Evolutionary conservation across 1,284 basidiomycete species (phyloP).

Genomic region (Gymnopus androsaceus): DNA sequence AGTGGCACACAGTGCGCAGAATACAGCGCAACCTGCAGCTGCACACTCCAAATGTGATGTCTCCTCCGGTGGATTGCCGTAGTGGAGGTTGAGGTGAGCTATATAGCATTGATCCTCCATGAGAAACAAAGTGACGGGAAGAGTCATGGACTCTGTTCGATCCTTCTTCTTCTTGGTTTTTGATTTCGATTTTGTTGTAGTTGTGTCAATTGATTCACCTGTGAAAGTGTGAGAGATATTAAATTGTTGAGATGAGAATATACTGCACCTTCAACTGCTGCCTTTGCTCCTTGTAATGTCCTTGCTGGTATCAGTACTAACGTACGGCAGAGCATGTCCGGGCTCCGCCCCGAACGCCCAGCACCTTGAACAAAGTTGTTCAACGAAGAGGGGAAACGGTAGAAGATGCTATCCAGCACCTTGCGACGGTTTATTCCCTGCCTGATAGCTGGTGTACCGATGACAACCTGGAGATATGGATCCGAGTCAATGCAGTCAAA

Average conservation of each 20-base stretch:
- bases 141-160: not conserved
- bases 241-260: too few relatives aligned
- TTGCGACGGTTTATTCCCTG: not conserved
- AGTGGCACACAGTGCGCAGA: not conserved
- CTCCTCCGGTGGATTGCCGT: constrained; percentile 1
- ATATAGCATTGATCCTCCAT: not conserved
- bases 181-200: not conserved
- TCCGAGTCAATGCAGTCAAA: constrained; percentile 5
- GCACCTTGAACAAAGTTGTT: not conserved
- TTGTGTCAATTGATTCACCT: too few relatives aligned
- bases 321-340: not conserved
- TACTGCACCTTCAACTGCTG: too few relatives aligned
- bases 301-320: not conserved
- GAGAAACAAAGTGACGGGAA: not conserved
- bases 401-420: constrained; percentile 1
- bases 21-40: not conserved
- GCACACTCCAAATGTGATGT: not conserved
- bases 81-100: not conserved
- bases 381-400: not conserved
- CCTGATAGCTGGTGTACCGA: constrained; percentile 4
- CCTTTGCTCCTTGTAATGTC: not conserved
- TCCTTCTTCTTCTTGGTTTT: not conserved
- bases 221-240: too few relatives aligned
- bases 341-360: constrained; percentile 1
- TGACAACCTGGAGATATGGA: constrained; percentile 1